Percentiles rank a stretch among this genome's conserved stretches.
These are phyloP conservation scores for Cutaneotrichosporon sp. DNA, from an alignment of 1,284 basidiomycete genomes.

Conservation along the genomic window DNA sequence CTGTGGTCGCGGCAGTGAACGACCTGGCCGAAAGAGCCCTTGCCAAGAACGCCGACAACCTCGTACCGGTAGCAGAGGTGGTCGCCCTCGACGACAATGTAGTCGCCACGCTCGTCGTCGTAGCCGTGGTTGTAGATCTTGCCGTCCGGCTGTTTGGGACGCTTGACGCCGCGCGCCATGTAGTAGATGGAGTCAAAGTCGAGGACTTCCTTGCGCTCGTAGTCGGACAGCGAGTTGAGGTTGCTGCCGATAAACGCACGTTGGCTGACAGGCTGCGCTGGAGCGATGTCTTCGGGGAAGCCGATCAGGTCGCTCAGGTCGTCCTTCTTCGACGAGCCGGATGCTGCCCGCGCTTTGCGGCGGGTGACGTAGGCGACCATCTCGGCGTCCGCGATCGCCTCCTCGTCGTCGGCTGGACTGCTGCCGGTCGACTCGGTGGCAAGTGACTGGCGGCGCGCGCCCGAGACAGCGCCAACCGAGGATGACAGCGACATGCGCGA, in stretches of 20 bases:
- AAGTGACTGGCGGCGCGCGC: slow-evolving; percentile 37
- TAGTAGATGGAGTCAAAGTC: slow-evolving; percentile 86
- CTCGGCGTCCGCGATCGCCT: slow-evolving; percentile 88
- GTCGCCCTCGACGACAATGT: slow-evolving; percentile 84
- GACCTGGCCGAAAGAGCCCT: slow-evolving; percentile 98
- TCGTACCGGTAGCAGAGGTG: slow-evolving; percentile 97
- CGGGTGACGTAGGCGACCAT: slow-evolving; percentile 93
- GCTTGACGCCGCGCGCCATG: slow-evolving; percentile 32
- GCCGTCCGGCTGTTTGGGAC: slow-evolving; percentile 59
- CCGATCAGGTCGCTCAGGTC: slow-evolving; percentile 85
- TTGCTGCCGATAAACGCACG: slow-evolving; percentile 53
- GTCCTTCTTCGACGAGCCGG: slow-evolving; percentile 65
- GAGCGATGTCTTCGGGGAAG: slow-evolving; percentile 86
- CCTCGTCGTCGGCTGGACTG: slow-evolving; percentile 79
- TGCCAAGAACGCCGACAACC: slow-evolving; percentile 86
- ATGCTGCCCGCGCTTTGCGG: slow-evolving; percentile 81
- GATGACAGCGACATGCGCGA: slow-evolving; percentile 42
- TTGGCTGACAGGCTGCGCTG: slow-evolving; percentile 69
- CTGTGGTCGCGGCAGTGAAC: slow-evolving; percentile 94
- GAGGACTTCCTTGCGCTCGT: slow-evolving; percentile 87
- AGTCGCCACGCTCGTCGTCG: slow-evolving; percentile 98
- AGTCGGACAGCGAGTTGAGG: slow-evolving; percentile 70
- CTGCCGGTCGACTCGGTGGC: slow-evolving; percentile 50
- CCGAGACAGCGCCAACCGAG: slow-evolving; percentile 38
- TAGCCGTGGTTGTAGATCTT: slow-evolving; percentile 91